Evolutionary conservation across 1,284 basidiomycete species (phyloP), one percentile per base, ranked within the genome.

Genomic region (Cronartium quercuum): DNA sequence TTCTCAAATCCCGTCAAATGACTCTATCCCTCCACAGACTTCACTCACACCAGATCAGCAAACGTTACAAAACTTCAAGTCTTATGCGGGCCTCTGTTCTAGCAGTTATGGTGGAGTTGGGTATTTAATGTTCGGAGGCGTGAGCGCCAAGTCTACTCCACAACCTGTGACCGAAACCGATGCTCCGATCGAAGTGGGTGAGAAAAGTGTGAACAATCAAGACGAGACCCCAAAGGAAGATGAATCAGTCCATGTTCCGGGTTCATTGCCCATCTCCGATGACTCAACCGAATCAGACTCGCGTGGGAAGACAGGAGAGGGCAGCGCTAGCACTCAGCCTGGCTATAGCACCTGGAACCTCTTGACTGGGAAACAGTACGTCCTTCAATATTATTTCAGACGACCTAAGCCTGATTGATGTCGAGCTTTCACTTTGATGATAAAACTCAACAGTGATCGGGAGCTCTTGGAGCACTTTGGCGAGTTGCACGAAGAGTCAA

Each of bases 81-180:
- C 37, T 57, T 68, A 68, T 29, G 58, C 58, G 18, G 37, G 58
- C n/a, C 66, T 68, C 29, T 60, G 37, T 68, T 24, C 58, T 1
- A 68, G 66, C 34, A 68, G 66, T 21, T 68, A 68, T 60, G 66
- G 66, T 6, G 66, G 66, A 6, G 29, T 68, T 40, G 66, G 66
- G 35, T 57, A 68, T n/a, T 38, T 68, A 38, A 35, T 68, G 3
- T 68, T 68, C 15, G 47, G 47, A 51, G 24, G 47, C 24, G 47
- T 15, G 24, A 15, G 47, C 12, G 47, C 29, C 29, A 34, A 10
- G 18, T 15, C 64, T 3, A 18, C n/a, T 18, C 1, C 47, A 15
- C 40, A 29, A 34, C 3, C 64, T 29, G 29, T 29, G 29, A 29
- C 29, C 2, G 29, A 29, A 29, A 29, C 29, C 29, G 29, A 29